A percentile compares a stretch with the other conserved stretches of the same genome.
phyloP scores from a whole-genome alignment of 2,329 filamentous ascomycete genomes.

The Phialocephala subalpina region DNA sequence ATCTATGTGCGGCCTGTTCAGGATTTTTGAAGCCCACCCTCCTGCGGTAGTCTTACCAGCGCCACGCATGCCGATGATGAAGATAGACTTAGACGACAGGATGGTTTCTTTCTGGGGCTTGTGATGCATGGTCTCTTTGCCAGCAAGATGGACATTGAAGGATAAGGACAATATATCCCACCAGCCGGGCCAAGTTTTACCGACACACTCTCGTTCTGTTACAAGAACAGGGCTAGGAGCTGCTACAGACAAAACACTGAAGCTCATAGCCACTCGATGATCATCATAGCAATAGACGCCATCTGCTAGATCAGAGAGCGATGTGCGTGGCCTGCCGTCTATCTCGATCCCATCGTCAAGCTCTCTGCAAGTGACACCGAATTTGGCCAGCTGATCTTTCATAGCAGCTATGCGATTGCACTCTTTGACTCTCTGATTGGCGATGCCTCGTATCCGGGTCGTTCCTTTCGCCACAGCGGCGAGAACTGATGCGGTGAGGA shows the following conservation, averaged over 20 bases:
- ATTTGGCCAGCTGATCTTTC: slow-evolving; percentile 93
- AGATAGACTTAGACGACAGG: slow-evolving; percentile 71
- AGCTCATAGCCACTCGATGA: slow-evolving; percentile 98
- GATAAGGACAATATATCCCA: slow-evolving; percentile 87
- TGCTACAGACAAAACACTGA: slow-evolving; percentile 84
- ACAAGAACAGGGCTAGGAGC: slow-evolving; percentile 78
- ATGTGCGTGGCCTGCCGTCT: slow-evolving; percentile 57
- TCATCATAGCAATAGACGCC: slow-evolving; percentile 95
- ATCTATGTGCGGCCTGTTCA: slow-evolving; percentile 83
- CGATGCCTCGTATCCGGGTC: slow-evolving; percentile 91
- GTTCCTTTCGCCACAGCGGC: slow-evolving; percentile 86
- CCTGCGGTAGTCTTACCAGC: slow-evolving; percentile 96
- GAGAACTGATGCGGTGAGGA: slow-evolving; percentile 92
- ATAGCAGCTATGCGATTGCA: slow-evolving; percentile 97
- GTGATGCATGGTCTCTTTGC: slow-evolving; percentile 60
- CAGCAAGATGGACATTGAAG: slow-evolving; percentile 80
- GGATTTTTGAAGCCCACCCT: slow-evolving; percentile 78
- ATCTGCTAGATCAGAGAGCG: slow-evolving; percentile 62
- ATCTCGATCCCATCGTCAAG: slow-evolving; percentile 93
- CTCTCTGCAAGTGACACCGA: slow-evolving; percentile 85
- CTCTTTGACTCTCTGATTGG: slow-evolving; percentile 97
- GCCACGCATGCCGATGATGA: slow-evolving; percentile 97
- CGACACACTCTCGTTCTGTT: slow-evolving; percentile 89
- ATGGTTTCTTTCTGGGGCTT: slow-evolving; percentile 48
- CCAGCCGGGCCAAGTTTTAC: slow-evolving; percentile 99